phyloP scores from a whole-genome alignment of 2,329 filamentous ascomycete genomes.

The Trichoderma lentiforme region DNA sequence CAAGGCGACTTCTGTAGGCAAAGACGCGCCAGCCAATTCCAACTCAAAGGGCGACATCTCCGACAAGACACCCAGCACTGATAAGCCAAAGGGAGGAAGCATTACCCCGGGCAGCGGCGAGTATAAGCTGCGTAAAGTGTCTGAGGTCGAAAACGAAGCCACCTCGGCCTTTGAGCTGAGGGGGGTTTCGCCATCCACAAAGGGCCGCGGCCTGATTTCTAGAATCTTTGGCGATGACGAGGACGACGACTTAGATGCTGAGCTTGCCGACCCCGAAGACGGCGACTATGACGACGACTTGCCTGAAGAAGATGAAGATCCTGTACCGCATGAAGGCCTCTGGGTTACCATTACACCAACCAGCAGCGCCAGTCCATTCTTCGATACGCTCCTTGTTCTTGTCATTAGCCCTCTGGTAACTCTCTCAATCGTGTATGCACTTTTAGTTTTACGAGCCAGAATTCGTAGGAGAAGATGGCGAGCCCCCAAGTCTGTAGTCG shows the following conservation, averaged over 20 bases:
- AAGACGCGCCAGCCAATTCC: not conserved
- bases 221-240: conserved; percentile 48
- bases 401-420: conserved; percentile 92
- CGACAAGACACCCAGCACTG: conserved; percentile 19
- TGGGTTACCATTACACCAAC: conserved; percentile 97
- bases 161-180: not conserved
- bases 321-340: conserved; percentile 61
- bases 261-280: conserved; percentile 26
- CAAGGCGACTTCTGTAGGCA: not conserved
- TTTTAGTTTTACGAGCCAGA: conserved; percentile 81
- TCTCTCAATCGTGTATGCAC: conserved; percentile 84
- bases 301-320: conserved; percentile 23
- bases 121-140: conserved; percentile 42
- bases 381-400: conserved; percentile 94
- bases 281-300: conserved; percentile 23
- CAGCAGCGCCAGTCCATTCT: conserved; percentile 85
- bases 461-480: conserved; percentile 89
- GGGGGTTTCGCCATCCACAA: conserved; percentile 28
- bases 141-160: conserved; percentile 7
- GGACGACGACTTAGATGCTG: conserved; percentile 26
- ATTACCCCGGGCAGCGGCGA: conserved; percentile 72
- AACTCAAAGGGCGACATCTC: conserved; percentile 5
- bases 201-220: conserved; percentile 42
- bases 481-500: conserved; percentile 95
- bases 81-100: conserved; percentile 58